These are phyloP conservation scores for Coffea eugenioides DNA, from an alignment of 257 asterid species.

Conservation along the genomic window DNA sequence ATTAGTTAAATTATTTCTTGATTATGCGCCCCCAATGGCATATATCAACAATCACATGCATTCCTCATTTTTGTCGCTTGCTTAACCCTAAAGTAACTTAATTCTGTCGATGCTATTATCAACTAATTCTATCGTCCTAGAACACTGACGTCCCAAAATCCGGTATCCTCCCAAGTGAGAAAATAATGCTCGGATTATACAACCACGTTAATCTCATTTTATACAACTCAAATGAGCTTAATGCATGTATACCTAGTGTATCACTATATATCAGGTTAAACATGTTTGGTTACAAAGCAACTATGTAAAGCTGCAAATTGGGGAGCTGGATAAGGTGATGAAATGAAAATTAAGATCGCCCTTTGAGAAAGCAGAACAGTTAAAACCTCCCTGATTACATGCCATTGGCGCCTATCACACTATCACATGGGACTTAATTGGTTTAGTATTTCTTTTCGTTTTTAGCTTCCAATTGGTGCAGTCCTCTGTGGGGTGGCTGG, in stretches of 20 bases:
- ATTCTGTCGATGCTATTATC: background rate
- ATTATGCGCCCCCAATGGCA: constrained; percentile 12
- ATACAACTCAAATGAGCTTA: background rate
- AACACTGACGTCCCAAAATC: background rate
- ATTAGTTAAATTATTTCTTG: background rate
- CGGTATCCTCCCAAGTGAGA: background rate
- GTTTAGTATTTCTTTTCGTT: background rate
- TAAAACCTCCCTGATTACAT: background rate
- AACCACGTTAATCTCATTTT: background rate
- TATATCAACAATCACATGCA: constrained; percentile 20
- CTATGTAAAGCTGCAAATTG: background rate
- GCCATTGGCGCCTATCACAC: background rate
- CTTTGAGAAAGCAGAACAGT: background rate
- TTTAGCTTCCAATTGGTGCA: constrained; percentile 12
- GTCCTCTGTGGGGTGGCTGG: background rate
- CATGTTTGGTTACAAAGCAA: background rate
- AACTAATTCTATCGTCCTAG: background rate
- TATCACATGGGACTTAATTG: constrained; percentile 3
- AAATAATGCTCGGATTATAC: background rate
- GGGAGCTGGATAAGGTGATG: background rate
- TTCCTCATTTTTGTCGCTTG: constrained; percentile 15
- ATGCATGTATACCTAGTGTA: background rate
- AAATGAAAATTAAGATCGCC: background rate
- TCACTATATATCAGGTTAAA: background rate
- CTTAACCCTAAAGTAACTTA: background rate